Evolutionary conservation across 106 monocot species (phyloP).

Genomic region (Platanthera guangdongensis): DNA sequence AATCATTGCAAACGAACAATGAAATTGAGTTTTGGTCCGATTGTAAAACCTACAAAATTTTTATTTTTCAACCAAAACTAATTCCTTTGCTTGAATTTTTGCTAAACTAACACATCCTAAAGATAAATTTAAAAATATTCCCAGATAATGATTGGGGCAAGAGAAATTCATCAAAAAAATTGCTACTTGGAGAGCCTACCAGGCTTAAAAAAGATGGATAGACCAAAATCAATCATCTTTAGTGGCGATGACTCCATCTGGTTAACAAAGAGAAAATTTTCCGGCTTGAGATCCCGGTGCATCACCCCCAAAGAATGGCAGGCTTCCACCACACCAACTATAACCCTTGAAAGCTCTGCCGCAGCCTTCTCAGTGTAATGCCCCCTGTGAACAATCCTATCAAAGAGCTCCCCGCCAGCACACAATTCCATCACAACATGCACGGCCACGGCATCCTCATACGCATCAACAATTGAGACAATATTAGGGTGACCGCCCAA

Average conservation of each 20-base stretch:
- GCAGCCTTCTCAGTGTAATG: constrained; percentile 56
- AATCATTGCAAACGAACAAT: too few relatives aligned
- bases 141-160: not conserved
- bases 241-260: constrained; percentile 32
- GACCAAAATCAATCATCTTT: constrained; percentile 52
- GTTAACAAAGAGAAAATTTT: constrained; percentile 53
- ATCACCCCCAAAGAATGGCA: constrained; percentile 54
- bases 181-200: constrained; percentile 13
- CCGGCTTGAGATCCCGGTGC: constrained; percentile 59
- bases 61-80: too few relatives aligned
- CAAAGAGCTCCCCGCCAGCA: constrained; percentile 52
- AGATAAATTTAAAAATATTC: too few relatives aligned
- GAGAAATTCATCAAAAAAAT: not conserved
- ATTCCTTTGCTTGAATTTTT: not conserved
- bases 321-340: constrained; percentile 43
- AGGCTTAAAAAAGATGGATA: constrained; percentile 57
- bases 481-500: constrained; percentile 42
- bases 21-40: too few relatives aligned
- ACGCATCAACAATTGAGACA: constrained; percentile 41
- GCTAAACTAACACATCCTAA: too few relatives aligned
- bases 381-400: constrained; percentile 42
- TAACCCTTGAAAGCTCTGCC: constrained; percentile 36
- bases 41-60: too few relatives aligned
- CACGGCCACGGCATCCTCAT: constrained; percentile 53
- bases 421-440: constrained; percentile 59